phyloP scores from a whole-genome alignment of 106 monocot species.

The Dendrobium nobile region DNA sequence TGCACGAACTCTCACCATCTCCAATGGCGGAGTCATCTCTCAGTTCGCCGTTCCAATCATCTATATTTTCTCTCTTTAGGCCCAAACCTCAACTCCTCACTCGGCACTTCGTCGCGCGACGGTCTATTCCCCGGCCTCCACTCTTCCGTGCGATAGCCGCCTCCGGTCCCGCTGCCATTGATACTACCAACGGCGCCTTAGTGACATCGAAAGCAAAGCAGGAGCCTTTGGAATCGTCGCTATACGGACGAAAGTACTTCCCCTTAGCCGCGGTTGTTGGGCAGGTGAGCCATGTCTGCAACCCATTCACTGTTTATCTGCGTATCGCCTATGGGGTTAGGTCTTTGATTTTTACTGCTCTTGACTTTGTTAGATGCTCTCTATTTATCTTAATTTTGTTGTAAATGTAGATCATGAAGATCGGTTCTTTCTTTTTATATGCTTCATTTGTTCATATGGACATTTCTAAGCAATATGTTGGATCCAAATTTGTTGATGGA shows the following conservation, averaged over 20 bases:
- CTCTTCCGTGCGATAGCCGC: conserved; percentile 18
- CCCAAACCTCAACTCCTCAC: not conserved
- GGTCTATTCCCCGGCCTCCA: not conserved
- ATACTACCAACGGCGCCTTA: conserved; percentile 66
- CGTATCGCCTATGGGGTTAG: not conserved
- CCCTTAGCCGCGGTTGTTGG: conserved; percentile 96
- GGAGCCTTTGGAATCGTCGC: not conserved
- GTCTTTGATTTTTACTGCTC: not conserved
- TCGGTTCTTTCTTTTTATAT: not conserved
- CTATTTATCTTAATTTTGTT: not conserved
- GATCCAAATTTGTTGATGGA: no score
- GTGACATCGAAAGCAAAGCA: conserved; percentile 9
- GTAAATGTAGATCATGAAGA: not conserved
- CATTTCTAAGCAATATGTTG: not conserved
- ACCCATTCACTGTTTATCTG: not conserved
- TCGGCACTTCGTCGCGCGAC: not conserved
- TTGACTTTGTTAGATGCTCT: not conserved
- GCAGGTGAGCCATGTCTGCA: conserved; percentile 45
- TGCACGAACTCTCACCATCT: not conserved
- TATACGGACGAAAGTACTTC: conserved; percentile 80
- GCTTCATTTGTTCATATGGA: not conserved
- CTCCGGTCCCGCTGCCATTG: conserved; percentile 32
- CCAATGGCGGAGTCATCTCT: not conserved
- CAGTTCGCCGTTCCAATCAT: not conserved
- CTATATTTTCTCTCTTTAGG: not conserved